Evolutionary conservation across 805 yeast species (phyloP), one percentile per base, ranked within the genome.

Genomic region (Wickerhamiella allomyrinae): DNA sequence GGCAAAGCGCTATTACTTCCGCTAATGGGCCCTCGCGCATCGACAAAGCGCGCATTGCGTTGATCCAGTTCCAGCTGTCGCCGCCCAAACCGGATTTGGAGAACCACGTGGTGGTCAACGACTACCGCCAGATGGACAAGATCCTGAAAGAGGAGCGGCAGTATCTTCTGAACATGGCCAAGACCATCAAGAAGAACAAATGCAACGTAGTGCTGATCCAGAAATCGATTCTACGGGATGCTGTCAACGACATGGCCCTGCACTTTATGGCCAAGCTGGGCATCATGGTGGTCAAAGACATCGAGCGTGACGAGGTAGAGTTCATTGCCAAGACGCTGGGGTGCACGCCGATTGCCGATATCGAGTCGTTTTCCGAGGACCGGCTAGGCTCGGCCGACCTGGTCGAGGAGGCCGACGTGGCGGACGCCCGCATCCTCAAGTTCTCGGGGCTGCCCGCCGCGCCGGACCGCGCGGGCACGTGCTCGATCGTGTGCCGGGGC

Each of bases 81-180:
- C 95, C 96, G 20, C 96, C 96, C 50, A 86, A 86, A 60, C 96
- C 96, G 17, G 96, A 86, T 58, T 80, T 93, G 80, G 98, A 91
- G 67, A 91, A 91, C 63, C 89, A 87, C 59, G 89, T 91, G 39
- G 94, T 91, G 44, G 97, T 91, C 42, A 91, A 83, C 58, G 99
- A 91, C 63, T 91, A 91, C 68, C 76, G 98, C 64, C 98, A 91
- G 65, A 91, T 91, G 99, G 99, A 91, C 65, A 91, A 89, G 67
- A 91, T 91, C 53, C 70, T 91, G 59, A 91, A 93, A 59, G 99
- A 91, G 66, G 98, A 91, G 70, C 79, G 99, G 60, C 91, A 95
- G 22, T 91, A 91, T 60, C 67, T 91, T 57, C 73, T 91, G 59
- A 89, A 89, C 61, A 82, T 91, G 59, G 87, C 95, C 69, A 91